Evolutionary conservation across 495 filamentous ascomycete species (phyloP).

Genomic region (Penicillium coprophilum): DNA sequence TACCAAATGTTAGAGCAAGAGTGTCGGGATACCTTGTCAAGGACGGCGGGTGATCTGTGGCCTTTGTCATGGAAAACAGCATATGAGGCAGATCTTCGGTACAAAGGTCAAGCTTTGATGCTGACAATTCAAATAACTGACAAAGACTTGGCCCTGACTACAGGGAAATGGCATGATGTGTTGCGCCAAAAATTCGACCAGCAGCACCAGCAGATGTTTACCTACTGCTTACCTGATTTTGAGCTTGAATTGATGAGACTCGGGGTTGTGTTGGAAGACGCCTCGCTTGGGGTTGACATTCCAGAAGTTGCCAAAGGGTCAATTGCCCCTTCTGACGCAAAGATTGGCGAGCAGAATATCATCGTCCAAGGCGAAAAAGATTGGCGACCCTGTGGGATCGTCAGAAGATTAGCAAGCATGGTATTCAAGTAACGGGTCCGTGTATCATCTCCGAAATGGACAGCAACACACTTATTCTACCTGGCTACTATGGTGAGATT

Average conservation of each 20-base stretch:
- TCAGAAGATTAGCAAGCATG: slow-evolving; percentile 38
- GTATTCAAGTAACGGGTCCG: slow-evolving; percentile 39
- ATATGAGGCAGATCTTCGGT: slow-evolving; percentile 48
- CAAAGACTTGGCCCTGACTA: slow-evolving; percentile 29
- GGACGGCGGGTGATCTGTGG: slow-evolving; percentile 18
- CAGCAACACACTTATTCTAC: slow-evolving; percentile 51
- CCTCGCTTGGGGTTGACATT: slow-evolving; percentile 38
- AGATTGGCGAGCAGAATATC: slow-evolving; percentile 36
- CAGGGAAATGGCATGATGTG: slow-evolving; percentile 20
- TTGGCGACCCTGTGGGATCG: slow-evolving; percentile 47
- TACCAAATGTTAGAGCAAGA: slow-evolving; percentile 26
- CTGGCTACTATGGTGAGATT: slow-evolving; percentile 44
- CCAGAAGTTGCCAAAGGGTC: slow-evolving; percentile 32
- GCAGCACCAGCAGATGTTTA: slow-evolving; percentile 49
- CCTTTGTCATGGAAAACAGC: slow-evolving; percentile 27
- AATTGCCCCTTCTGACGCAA: slow-evolving; percentile 32
- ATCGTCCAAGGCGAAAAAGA: slow-evolving; percentile 38
- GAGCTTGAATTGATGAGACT: slow-evolving; percentile 50
- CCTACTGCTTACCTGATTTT: slow-evolving; percentile 42
- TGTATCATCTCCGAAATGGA: slow-evolving; percentile 53
- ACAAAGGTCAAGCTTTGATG: slow-evolving; percentile 50
- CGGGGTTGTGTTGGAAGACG: slow-evolving; percentile 44
- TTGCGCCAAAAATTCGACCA: slow-evolving; percentile 40
- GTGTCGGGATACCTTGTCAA: slow-evolving; percentile 22
- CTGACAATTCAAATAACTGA: slow-evolving; percentile 40